These are phyloP conservation scores for Bolboschoenoplectus hybrid DNA, from an alignment of 202 grass and related monocot species.

Conservation along the genomic window DNA sequence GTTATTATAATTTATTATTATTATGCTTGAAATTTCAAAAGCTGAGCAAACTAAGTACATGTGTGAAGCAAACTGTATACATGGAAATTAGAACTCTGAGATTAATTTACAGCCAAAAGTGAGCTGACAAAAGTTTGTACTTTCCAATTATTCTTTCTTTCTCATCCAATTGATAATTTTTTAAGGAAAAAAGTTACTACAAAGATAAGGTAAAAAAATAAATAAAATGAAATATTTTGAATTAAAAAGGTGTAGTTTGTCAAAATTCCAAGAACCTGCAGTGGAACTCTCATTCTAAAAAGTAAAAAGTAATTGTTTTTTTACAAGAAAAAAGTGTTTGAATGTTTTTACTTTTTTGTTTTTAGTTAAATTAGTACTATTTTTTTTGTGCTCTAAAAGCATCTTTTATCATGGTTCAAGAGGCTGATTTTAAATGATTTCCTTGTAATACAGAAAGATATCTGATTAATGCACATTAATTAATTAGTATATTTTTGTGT, in stretches of 20 bases:
- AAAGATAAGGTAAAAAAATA: background rate
- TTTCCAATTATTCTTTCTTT: background rate
- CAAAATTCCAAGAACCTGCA: background rate
- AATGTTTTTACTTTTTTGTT: background rate
- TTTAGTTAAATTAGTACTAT: slow-evolving; percentile 6
- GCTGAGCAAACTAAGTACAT: background rate
- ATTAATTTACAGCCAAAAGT: background rate
- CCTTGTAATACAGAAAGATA: background rate
- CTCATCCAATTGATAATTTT: background rate
- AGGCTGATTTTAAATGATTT: background rate
- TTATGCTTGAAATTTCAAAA: background rate
- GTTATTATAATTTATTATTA: background rate
- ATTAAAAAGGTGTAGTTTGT: slow-evolving; percentile 10
- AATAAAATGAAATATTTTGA: background rate
- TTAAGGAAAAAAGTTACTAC: background rate
- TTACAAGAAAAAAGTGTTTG: background rate
- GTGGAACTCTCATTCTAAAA: background rate
- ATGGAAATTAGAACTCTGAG: background rate
- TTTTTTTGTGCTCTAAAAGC: slow-evolving; percentile 4
- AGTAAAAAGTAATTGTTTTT: background rate
- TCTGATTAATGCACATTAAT: background rate
- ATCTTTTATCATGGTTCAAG: slow-evolving; percentile 5
- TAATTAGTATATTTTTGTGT: background rate
- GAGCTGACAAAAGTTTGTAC: slow-evolving; percentile 28
- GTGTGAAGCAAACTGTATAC: background rate